Percentiles rank a stretch among this genome's conserved stretches.
Evolutionary conservation across 768 basidiomycete genomes (phyloP).

Genomic region (Piloderma croceum): DNA sequence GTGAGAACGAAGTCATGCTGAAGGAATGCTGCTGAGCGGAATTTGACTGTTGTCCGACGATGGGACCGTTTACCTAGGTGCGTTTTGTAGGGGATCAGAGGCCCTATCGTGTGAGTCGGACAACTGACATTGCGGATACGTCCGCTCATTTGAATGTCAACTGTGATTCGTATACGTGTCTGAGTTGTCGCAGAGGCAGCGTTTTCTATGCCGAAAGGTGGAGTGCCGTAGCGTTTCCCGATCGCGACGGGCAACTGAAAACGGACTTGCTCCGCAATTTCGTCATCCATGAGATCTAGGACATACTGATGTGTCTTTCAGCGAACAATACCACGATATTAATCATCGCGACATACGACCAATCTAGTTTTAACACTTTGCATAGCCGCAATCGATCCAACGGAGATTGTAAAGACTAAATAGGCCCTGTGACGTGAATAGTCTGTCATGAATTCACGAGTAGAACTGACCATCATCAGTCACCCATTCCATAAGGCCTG

Average conservation of each 20-base stretch:
- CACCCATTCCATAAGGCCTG: slow-evolving; percentile 45
- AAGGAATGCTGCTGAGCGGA: slow-evolving; percentile 38
- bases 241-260: slow-evolving; percentile 50
- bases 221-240: slow-evolving; percentile 47
- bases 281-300: slow-evolving; percentile 49
- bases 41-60: slow-evolving; percentile 35
- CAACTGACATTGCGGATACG: slow-evolving; percentile 35
- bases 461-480: slow-evolving; percentile 51
- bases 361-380: slow-evolving; percentile 36
- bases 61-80: slow-evolving; percentile 30
- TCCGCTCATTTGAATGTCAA: slow-evolving; percentile 47
- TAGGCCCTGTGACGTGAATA: neutral
- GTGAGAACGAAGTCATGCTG: slow-evolving; percentile 46
- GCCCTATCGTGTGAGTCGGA: slow-evolving; percentile 40
- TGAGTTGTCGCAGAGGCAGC: slow-evolving; percentile 22
- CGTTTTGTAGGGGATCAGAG: slow-evolving; percentile 28
- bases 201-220: slow-evolving; percentile 32
- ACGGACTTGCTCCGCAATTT: slow-evolving; percentile 40
- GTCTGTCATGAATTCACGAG: no score
- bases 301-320: slow-evolving; percentile 36
- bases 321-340: no score
- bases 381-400: slow-evolving; percentile 45
- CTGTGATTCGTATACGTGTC: slow-evolving; percentile 36
- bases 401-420: slow-evolving; percentile 52
- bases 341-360: slow-evolving; percentile 35